Conservation (phyloP, 345 rosid species). For the Dovyalis caffra region DNA sequence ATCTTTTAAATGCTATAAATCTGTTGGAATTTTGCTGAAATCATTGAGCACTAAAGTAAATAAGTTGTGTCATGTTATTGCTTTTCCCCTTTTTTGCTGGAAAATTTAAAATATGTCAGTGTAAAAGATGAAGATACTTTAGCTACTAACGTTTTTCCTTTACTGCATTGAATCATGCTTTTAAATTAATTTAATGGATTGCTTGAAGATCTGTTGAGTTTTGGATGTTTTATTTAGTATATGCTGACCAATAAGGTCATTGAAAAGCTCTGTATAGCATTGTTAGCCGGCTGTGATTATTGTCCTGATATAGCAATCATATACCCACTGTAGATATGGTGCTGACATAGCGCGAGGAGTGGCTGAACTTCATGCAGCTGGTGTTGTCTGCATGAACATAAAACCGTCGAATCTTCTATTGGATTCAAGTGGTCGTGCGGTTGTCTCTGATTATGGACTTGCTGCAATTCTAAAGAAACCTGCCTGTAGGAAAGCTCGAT, state of each 20-base stretch:
- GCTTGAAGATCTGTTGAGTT: neutral
- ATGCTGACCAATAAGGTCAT: neutral
- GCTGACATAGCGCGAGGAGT: constrained; percentile 94
- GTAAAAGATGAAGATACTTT: neutral
- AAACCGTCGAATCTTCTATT: constrained; percentile 96
- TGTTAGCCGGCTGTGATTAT: neutral
- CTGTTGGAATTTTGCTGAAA: too few relatives aligned
- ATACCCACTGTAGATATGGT: constrained; percentile 63
- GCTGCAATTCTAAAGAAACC: constrained; percentile 90
- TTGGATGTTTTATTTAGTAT: neutral
- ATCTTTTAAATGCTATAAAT: too few relatives aligned
- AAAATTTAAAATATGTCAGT: too few relatives aligned
- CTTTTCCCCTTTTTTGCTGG: too few relatives aligned
- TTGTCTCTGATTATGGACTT: constrained; percentile 94
- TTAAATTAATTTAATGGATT: neutral
- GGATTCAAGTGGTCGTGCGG: constrained; percentile 73
- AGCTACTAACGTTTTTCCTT: neutral
- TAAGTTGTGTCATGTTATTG: too few relatives aligned
- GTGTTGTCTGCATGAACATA: constrained; percentile 92
- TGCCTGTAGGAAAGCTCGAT: constrained; percentile 63
- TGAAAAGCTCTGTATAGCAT: neutral
- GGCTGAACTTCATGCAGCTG: constrained; percentile 96
- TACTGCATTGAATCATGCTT: neutral
- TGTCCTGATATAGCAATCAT: constrained; percentile 1
- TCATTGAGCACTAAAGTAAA: too few relatives aligned